Evolutionary conservation across 2,329 filamentous ascomycete genomes (phyloP), one percentile per base, ranked within the genome.

Genomic region (Alternaria sp.): DNA sequence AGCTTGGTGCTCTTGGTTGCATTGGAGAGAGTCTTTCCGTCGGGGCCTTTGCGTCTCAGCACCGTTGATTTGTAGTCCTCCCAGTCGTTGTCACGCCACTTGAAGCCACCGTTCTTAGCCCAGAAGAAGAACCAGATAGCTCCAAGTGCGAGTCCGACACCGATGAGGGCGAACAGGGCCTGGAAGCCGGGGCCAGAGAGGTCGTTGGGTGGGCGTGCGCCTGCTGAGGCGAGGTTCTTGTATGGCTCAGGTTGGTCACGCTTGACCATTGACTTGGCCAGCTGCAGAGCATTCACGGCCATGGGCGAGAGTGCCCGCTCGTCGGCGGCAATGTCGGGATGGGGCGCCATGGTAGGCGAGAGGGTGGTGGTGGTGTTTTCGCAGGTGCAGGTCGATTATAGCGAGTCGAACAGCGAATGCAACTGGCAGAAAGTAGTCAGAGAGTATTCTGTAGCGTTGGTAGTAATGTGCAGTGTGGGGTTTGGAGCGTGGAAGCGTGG

Each of bases 41-140:
- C 94, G 6, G 94, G 93, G 1, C 93, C 94, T 74, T 91, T 93
- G 57, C 94, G 91, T 45, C 96, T 88, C 49, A 99, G 82, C 2
- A 99, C 96, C 0, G 95, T 97, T 1, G 91, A 91, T 80, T 98
- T 98, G 88, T 99, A 99, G 76, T 99, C 96, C 6, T 98, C 95
- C 95, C 96, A 99, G 81, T 99, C 96, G 36, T 88, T 86, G 67
- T 96, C 56, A 84, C 87, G 87, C 86, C 93, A 98, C 67, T 91
- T 84, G 83, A 98, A 97, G 13, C 96, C 96, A 65, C 96, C 96
- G 73, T 98, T 97, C 82, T 92, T 95, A 61, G 95, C 95, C 91
- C 93, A 96, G 72, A 81, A 97, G 87, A 99, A 98, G 86, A 99
- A 97, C 94, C 96, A 99, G 76, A 98, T 93, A 23, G 86, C 88